Percentiles rank a stretch among this genome's conserved stretches.
Conservation (phyloP, 2,329 filamentous ascomycete genomes). For the Dothistroma septosporum region DNA sequence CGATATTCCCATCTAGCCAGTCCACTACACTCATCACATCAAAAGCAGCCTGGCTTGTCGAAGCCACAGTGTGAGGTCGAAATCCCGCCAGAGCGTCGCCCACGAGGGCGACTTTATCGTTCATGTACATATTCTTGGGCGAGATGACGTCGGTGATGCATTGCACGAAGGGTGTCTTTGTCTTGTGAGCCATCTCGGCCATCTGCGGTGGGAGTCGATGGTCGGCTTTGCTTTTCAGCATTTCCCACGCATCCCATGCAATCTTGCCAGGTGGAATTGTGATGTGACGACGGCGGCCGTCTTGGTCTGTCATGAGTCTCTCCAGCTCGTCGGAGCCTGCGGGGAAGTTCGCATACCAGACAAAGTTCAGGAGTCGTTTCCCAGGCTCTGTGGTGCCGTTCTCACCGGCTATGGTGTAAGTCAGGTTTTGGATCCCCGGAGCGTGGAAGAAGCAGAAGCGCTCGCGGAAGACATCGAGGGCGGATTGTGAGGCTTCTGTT, state of each 20-base stretch:
- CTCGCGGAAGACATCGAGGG: slow-evolving; percentile 36
- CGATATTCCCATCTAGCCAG: slow-evolving; percentile 39
- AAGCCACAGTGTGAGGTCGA: slow-evolving; percentile 44
- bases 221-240: slow-evolving; percentile 34
- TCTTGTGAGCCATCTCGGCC: slow-evolving; percentile 40
- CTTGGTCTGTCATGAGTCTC: slow-evolving; percentile 43
- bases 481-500: slow-evolving; percentile 34
- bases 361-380: slow-evolving; percentile 45
- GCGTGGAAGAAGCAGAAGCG: slow-evolving; percentile 42
- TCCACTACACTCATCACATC: slow-evolving; percentile 41
- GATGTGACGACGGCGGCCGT: slow-evolving; percentile 39
- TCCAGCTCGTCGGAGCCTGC: slow-evolving; percentile 37
- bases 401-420: slow-evolving; percentile 44
- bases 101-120: slow-evolving; percentile 43
- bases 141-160: slow-evolving; percentile 43
- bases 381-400: slow-evolving; percentile 39
- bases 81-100: slow-evolving; percentile 47
- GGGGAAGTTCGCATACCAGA: slow-evolving; percentile 45
- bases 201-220: slow-evolving; percentile 38
- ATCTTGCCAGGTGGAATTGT: slow-evolving; percentile 44
- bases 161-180: slow-evolving; percentile 43
- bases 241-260: slow-evolving; percentile 38
- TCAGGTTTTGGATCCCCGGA: slow-evolving; percentile 37
- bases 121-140: slow-evolving; percentile 38
- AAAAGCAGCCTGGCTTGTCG: slow-evolving; percentile 45